phyloP scores from a whole-genome alignment of 2,329 filamentous ascomycete species.

The Albifimbria verrucaria region DNA sequence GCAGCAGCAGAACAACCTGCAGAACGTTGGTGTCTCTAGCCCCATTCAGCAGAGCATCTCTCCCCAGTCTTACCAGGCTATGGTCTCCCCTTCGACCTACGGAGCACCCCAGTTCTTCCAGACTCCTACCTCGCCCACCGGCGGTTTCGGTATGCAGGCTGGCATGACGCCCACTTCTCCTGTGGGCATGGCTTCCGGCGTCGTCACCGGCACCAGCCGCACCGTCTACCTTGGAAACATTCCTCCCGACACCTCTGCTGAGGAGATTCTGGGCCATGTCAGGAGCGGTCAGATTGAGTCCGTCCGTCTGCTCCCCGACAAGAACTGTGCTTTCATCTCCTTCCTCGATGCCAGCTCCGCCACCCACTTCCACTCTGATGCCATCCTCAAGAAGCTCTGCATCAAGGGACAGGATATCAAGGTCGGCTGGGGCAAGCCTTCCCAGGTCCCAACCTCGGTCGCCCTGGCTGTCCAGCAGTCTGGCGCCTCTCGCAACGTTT shows the following conservation, averaged over 20 bases:
- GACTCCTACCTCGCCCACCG: constrained; percentile 77
- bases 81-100: constrained; percentile 83
- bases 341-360: constrained; percentile 97
- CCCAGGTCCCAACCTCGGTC: constrained; percentile 94
- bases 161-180: constrained; percentile 65
- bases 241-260: constrained; percentile 92
- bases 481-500: constrained; percentile 93
- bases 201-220: constrained; percentile 86
- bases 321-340: constrained; percentile 99
- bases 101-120: constrained; percentile 80
- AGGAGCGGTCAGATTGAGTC: constrained; percentile 98
- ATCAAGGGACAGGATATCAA: constrained; percentile 99
- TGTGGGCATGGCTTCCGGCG: constrained; percentile 73
- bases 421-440: constrained; percentile 98
- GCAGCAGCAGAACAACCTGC: constrained; percentile 49
- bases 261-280: constrained; percentile 95
- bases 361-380: constrained; percentile 98
- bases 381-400: constrained; percentile 98
- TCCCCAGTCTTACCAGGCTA: constrained; percentile 76
- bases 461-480: constrained; percentile 97
- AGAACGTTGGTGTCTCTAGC: constrained; percentile 64
- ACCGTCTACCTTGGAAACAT: constrained; percentile 98
- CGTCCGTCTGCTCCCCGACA: constrained; percentile 93
- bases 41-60: constrained; percentile 76
- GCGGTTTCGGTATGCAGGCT: constrained; percentile 59